Conservation (phyloP, 2,329 filamentous ascomycete genomes). For the Coniochaeta prunicola region DNA sequence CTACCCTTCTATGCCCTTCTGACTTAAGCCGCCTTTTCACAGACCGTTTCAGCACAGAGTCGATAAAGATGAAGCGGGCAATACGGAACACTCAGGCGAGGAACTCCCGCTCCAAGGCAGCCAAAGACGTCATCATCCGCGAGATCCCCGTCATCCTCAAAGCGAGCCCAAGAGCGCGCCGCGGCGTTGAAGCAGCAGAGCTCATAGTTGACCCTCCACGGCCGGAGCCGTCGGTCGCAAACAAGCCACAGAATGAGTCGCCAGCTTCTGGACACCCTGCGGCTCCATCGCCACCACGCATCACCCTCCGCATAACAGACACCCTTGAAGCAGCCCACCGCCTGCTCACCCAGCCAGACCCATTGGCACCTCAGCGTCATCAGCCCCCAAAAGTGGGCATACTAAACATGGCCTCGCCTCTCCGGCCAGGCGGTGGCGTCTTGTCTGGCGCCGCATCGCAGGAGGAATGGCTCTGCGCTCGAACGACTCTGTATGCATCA, state of each 20-base stretch:
- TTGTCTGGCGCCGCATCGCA: constrained; percentile 51
- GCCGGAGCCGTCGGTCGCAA: background rate
- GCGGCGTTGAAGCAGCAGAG: constrained; percentile 44
- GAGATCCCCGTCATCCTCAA: constrained; percentile 48
- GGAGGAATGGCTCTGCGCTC: constrained; percentile 55
- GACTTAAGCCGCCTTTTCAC: no score
- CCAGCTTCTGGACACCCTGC: background rate
- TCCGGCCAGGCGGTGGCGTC: constrained; percentile 54
- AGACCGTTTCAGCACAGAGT: background rate
- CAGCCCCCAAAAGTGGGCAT: constrained; percentile 35
- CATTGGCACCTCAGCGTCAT: background rate
- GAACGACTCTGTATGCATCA: constrained; percentile 52
- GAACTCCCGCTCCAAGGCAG: constrained; percentile 38
- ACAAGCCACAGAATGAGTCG: background rate
- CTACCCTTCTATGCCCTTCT: no score
- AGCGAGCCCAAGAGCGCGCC: constrained; percentile 45
- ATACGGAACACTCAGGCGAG: background rate
- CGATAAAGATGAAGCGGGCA: background rate
- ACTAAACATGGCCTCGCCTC: constrained; percentile 58
- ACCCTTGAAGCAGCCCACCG: constrained; percentile 43
- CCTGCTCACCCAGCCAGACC: constrained; percentile 19
- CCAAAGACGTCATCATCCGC: constrained; percentile 50
- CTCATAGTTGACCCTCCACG: constrained; percentile 29
- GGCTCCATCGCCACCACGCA: background rate
- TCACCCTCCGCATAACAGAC: constrained; percentile 37